Percentiles rank a stretch among this genome's conserved stretches.
Conservation (phyloP, 306 rosid genomes). For the Fagus sylvatica region DNA sequence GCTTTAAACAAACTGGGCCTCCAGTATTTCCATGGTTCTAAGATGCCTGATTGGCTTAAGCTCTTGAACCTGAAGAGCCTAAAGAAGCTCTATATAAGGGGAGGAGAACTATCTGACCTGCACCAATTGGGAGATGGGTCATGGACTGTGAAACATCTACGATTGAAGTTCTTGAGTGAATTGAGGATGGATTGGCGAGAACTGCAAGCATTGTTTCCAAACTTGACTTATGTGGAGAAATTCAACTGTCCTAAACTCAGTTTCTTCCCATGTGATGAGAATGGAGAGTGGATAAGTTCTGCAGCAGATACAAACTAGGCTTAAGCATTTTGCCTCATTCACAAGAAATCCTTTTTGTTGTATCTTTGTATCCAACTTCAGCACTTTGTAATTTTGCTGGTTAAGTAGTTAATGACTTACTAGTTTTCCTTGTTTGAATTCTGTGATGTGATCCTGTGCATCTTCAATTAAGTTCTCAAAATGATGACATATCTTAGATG, state of each 20-base stretch:
- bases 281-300: constrained; percentile 14
- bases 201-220: neutral
- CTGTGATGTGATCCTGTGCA: too few relatives aligned
- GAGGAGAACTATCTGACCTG: constrained; percentile 12
- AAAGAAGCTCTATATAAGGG: constrained; percentile 20
- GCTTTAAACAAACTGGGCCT: constrained; percentile 19
- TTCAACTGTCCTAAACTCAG: neutral
- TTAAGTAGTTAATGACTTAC: too few relatives aligned
- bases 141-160: neutral
- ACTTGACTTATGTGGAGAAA: constrained; percentile 8
- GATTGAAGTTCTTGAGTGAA: constrained; percentile 4
- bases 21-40: neutral
- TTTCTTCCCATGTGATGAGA: neutral
- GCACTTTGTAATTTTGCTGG: too few relatives aligned
- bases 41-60: neutral
- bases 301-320: neutral
- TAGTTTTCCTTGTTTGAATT: too few relatives aligned
- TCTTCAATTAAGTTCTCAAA: too few relatives aligned
- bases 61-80: neutral
- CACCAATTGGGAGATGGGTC: neutral
- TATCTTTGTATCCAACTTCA: too few relatives aligned
- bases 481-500: too few relatives aligned
- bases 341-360: too few relatives aligned
- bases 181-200: constrained; percentile 6
- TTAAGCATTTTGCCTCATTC: too few relatives aligned